Percentiles rank a stretch among this genome's conserved stretches.
Conservation (phyloP, 169 alveolate species). For the Plasmodium inui region DNA sequence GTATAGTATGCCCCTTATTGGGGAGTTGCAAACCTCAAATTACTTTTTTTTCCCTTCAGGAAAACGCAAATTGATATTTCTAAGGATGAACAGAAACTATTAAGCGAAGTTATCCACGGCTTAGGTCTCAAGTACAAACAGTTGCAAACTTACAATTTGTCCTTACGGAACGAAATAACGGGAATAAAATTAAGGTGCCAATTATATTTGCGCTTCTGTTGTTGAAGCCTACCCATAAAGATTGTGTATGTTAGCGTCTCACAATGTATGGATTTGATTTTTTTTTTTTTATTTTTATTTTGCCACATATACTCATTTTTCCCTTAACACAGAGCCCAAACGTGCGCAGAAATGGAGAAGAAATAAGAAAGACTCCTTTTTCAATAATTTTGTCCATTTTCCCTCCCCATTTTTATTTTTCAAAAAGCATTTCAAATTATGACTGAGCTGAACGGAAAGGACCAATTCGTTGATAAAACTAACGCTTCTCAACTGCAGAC, state of each 20-base stretch:
- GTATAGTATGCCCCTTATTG: not conserved
- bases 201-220: not conserved
- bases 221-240: not conserved
- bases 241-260: not conserved
- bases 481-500: not conserved
- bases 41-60: slow-evolving; percentile 21
- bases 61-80: slow-evolving; percentile 55
- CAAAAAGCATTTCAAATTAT: slow-evolving; percentile 8
- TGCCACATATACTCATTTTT: not conserved
- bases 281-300: not conserved
- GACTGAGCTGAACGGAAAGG: not conserved
- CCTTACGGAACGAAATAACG: slow-evolving; percentile 56
- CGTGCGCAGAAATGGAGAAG: slow-evolving; percentile 41
- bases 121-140: slow-evolving; percentile 73
- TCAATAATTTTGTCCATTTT: not conserved
- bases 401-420: not conserved
- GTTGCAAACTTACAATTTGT: slow-evolving; percentile 71
- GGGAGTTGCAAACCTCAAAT: not conserved
- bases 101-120: slow-evolving; percentile 59
- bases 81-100: slow-evolving; percentile 69
- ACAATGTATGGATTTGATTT: not conserved
- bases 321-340: slow-evolving; percentile 36
- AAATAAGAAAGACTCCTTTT: slow-evolving; percentile 9
- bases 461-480: not conserved
- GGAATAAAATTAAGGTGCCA: slow-evolving; percentile 67